Percentiles rank a stretch among this genome's conserved stretches.
phyloP scores from a whole-genome alignment of 225 moss, liverwort and hornwort species.

The Antitrichia curtipendula region DNA sequence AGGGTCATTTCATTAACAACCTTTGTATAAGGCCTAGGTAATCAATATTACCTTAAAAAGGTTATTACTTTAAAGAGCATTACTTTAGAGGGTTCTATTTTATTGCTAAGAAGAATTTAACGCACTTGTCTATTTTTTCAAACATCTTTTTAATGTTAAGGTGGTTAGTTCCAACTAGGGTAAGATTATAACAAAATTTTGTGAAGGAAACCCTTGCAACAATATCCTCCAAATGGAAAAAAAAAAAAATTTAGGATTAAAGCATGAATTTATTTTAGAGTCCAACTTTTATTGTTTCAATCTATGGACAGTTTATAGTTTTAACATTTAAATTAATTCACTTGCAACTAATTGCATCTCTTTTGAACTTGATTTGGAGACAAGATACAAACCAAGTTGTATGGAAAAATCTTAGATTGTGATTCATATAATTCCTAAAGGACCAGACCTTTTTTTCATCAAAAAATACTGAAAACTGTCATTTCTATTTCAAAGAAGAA shows the following conservation, averaged over 20 bases:
- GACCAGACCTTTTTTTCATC: not conserved
- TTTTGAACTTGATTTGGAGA: not conserved
- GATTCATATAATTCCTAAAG: not conserved
- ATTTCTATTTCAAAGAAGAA: not conserved
- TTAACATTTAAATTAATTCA: not conserved
- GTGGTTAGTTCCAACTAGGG: not conserved
- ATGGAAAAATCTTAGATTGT: not conserved
- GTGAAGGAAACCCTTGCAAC: not conserved
- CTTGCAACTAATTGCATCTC: not conserved
- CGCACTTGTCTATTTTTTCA: no score
- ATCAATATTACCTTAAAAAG: no score
- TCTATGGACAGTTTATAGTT: not conserved
- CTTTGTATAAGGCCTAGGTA: no score
- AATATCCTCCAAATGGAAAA: accelerated
- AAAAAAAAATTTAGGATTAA: accelerated
- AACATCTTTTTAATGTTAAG: not conserved
- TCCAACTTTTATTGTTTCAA: not conserved
- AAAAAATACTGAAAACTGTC: not conserved
- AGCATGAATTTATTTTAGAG: not conserved
- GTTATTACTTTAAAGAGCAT: no score
- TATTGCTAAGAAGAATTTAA: not conserved
- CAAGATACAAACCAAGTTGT: not conserved
- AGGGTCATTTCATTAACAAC: no score
- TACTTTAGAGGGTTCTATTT: no score
- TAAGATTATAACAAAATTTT: not conserved